Evolutionary conservation across 2,329 filamentous ascomycete genomes (phyloP).

Genomic region (Cladophialophora bantiana): DNA sequence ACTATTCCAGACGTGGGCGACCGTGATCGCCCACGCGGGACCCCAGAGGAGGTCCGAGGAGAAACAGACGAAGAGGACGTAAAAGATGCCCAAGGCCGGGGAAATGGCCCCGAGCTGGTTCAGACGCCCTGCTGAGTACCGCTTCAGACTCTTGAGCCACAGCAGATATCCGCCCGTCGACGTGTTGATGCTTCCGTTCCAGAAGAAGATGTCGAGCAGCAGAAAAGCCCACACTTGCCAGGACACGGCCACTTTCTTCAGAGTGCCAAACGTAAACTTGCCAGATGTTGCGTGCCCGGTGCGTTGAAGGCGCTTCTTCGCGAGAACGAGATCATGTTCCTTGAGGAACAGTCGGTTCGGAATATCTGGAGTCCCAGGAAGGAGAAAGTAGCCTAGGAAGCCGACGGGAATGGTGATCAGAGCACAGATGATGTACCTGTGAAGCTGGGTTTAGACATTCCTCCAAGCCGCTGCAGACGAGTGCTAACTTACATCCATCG

Average conservation of each 20-base stretch:
- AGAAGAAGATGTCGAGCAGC: conserved; percentile 48
- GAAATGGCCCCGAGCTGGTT: conserved; percentile 57
- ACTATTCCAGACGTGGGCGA: conserved; percentile 55
- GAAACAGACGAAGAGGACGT: conserved; percentile 32
- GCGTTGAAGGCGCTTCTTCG: conserved; percentile 39
- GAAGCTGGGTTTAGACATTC: background rate
- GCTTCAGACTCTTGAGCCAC: conserved; percentile 53
- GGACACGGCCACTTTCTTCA: conserved; percentile 49
- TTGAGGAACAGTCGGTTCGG: conserved; percentile 53
- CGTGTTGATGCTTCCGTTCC: conserved; percentile 50
- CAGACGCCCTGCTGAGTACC: conserved; percentile 50
- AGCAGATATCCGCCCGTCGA: conserved; percentile 52
- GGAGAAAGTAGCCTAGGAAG: conserved; percentile 48
- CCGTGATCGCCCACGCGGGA: conserved; percentile 44
- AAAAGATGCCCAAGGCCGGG: conserved; percentile 53
- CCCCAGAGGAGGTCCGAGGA: conserved; percentile 23
- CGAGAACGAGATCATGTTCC: conserved; percentile 38
- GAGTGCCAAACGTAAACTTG: conserved; percentile 48
- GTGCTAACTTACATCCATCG: conserved; percentile 58
- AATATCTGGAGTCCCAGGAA: conserved; percentile 55
- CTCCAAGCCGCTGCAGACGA: background rate
- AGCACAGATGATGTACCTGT: conserved; percentile 58
- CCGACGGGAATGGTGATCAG: conserved; percentile 59
- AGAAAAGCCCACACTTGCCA: conserved; percentile 58
- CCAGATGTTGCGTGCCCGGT: conserved; percentile 50